A percentile compares a stretch with the other conserved stretches of the same genome.
Evolutionary conservation across 306 rosid genomes (phyloP).

Genomic region (Vigna unguiculata): DNA sequence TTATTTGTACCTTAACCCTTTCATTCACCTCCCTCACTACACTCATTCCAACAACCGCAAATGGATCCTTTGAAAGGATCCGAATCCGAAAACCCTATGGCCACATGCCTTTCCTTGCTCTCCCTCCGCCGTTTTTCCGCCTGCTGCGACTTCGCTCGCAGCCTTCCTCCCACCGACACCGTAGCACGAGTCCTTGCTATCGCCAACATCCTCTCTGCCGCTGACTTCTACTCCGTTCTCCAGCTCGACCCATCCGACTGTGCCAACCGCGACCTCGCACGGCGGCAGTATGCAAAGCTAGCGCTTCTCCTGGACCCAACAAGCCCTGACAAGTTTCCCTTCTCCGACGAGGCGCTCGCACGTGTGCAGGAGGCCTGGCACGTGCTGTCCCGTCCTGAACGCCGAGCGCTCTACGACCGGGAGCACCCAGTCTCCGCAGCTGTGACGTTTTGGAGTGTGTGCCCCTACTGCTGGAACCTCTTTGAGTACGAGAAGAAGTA

Average conservation of each 20-base stretch:
- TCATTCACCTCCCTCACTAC: not conserved
- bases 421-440: not conserved
- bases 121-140: slow-evolving; percentile 53
- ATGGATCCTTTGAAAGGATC: slow-evolving; percentile 38
- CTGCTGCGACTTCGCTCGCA: slow-evolving; percentile 55
- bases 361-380: slow-evolving; percentile 62
- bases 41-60: not conserved
- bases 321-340: slow-evolving; percentile 46
- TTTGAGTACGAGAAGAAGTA: slow-evolving; percentile 62
- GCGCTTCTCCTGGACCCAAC: slow-evolving; percentile 52
- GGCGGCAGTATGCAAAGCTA: slow-evolving; percentile 58
- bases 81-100: slow-evolving; percentile 39
- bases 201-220: slow-evolving; percentile 58
- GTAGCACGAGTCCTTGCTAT: slow-evolving; percentile 54
- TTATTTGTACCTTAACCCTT: not conserved
- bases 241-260: slow-evolving; percentile 53
- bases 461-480: slow-evolving; percentile 74
- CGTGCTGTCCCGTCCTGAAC: slow-evolving; percentile 55
- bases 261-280: slow-evolving; percentile 38
- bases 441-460: slow-evolving; percentile 72
- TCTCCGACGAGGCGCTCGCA: slow-evolving; percentile 53
- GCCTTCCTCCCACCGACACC: slow-evolving; percentile 44
- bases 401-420: slow-evolving; percentile 48
- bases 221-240: slow-evolving; percentile 54
- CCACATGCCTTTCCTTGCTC: slow-evolving; percentile 48